Base-by-base conservation (phyloP, 371 early-diverging fungal genomes). In the Massospora cicadina region DNA sequence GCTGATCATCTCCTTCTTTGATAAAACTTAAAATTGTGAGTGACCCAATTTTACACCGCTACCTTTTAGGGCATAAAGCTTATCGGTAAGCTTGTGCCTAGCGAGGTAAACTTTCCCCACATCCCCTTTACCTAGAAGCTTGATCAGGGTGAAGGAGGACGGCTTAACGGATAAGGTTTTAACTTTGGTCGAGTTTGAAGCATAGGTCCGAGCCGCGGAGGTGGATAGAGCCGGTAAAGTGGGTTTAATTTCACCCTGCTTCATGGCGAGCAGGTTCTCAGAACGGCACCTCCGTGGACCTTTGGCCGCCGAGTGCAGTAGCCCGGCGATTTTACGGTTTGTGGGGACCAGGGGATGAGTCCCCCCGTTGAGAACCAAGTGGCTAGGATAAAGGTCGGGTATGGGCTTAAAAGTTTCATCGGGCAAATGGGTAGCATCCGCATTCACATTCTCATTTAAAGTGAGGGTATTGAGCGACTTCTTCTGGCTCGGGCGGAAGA, bases 101-200 rank as follows among this genome's bases (percentile, higher is more conserved):
- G 95, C 97, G 69, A 96, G 79, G 68, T 90, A 96, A 0, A 96
- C 97, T 71, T 88, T 91, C 24, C 95, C 97, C 21, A 97, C 97
- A 74, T 93, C 97, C 29, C 97, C 97, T 73, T 90, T 90, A 57
- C 97, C 97, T 28, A 97, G 77, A 70, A 97, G 72, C 68, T 84
- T 77, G 54, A 88, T 72, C 70, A 93, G 93, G 43, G 72, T 75
- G 74, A 93, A 96, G 70, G 87, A 83, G 64, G 79, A 84, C 7
- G 94, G 93, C 23, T 83, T 81, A 0, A 91, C 92, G 66, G 86
- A 79, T 17, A 86, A 81, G 33, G 84, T 77, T 62, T 83, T 81
- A 28, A 89, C 75, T 69, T 84, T 86, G 70, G 90, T 81, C 65
- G 89, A 87, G 71, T 85, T 86, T 66, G 86, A 79, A 26, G 88